These are phyloP conservation scores for Chlorella sorokiniana DNA, from an alignment of 139 green algal genomes.

Conservation along the genomic window DNA sequence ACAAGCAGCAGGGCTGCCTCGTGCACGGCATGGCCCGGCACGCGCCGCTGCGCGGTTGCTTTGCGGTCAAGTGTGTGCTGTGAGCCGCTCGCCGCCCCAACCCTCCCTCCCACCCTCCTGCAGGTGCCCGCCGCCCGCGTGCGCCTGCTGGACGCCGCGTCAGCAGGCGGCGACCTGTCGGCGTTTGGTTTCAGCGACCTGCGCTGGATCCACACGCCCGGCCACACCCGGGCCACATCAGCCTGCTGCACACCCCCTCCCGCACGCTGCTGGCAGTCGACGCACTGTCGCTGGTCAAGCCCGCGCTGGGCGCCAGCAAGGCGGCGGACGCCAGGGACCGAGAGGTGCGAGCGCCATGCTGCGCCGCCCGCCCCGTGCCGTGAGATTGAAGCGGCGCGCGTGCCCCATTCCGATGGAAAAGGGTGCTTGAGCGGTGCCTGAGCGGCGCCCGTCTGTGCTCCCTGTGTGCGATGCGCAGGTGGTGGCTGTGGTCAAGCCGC, in stretches of 20 bases:
- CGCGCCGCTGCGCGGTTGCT: too few species aligned
- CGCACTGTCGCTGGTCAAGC: background rate
- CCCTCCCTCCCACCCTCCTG: background rate
- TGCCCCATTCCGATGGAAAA: too few species aligned
- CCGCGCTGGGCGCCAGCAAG: background rate
- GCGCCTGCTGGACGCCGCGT: background rate
- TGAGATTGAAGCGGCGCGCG: background rate
- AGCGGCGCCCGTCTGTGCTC: too few species aligned
- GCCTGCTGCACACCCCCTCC: conserved; percentile 3
- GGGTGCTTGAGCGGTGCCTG: too few species aligned
- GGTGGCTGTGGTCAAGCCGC: too few species aligned
- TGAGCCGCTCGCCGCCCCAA: too few species aligned
- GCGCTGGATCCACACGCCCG: background rate
- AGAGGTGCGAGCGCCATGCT: background rate
- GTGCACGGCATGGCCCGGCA: too few species aligned
- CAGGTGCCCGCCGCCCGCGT: background rate
- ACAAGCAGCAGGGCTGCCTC: too few species aligned
- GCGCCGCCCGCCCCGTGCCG: too few species aligned
- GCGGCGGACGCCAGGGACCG: background rate
- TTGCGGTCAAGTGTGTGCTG: too few species aligned
- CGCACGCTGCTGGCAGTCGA: conserved; percentile 1
- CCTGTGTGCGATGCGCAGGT: too few species aligned
- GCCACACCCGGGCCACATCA: conserved; percentile 14
- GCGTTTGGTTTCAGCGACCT: background rate
- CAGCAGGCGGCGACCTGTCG: background rate